Percentiles rank a stretch among this genome's conserved stretches.
Conservation (phyloP, 2,329 filamentous ascomycete genomes). For the Hypoxylon sp. region DNA sequence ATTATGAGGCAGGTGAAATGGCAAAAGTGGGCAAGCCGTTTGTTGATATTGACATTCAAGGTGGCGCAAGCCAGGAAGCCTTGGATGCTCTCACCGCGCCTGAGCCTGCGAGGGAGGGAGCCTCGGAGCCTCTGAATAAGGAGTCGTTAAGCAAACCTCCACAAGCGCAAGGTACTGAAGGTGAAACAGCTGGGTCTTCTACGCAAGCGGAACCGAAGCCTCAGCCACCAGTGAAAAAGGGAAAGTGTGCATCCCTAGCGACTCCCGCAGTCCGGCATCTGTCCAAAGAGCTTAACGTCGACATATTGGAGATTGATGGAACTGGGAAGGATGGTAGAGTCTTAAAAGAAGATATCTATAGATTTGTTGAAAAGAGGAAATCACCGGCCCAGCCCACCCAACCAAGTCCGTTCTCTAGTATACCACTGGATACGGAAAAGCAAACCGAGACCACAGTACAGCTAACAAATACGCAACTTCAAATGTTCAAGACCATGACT, state of each 20-base stretch:
- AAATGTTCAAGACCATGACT: constrained; percentile 99
- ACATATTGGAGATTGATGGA: constrained; percentile 83
- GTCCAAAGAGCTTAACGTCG: constrained; percentile 82
- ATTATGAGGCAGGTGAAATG: constrained; percentile 97
- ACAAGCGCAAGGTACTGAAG: constrained; percentile 27
- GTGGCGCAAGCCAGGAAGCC: constrained; percentile 77
- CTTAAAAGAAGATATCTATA: constrained; percentile 90
- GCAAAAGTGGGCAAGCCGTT: constrained; percentile 94
- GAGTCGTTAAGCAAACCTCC: constrained; percentile 45
- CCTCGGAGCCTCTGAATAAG: constrained; percentile 49
- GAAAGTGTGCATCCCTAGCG: constrained; percentile 81
- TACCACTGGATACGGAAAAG: constrained; percentile 57
- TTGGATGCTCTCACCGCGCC: constrained; percentile 59
- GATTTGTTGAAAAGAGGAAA: constrained; percentile 70
- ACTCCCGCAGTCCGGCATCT: constrained; percentile 94
- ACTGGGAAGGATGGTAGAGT: constrained; percentile 94
- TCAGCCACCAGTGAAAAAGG: constrained; percentile 58
- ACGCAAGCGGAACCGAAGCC: constrained; percentile 26
- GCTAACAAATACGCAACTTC: constrained; percentile 84
- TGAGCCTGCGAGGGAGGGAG: constrained; percentile 51
- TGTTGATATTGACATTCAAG: constrained; percentile 94
- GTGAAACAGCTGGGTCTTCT: constrained; percentile 27
- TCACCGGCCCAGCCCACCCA: constrained; percentile 48
- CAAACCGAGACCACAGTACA: constrained; percentile 78
- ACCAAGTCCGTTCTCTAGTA: constrained; percentile 53